Base-by-base conservation (phyloP, 1,284 basidiomycete genomes). In the Boletellus deceptivus region DNA sequence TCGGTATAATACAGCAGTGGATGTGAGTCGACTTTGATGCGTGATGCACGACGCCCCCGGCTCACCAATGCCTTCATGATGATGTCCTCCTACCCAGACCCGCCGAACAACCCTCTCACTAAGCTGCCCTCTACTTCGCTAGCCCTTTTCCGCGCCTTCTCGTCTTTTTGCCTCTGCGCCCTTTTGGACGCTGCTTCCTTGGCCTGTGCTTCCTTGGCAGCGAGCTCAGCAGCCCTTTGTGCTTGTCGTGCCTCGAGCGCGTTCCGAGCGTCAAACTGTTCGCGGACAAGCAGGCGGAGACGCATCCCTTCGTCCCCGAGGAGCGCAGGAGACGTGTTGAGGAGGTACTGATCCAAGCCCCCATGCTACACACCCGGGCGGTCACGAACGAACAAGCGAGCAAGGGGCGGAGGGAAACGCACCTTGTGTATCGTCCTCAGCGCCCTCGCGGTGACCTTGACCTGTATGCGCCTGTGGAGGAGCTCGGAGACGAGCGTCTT, bases 391-490 rank as follows among this genome's bases (percentile, higher is more conserved):
- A 3, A 13, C 13, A 31, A 31, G 14, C 25, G 25, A 27, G 25
- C 25, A 27, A 25, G 9, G 25, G 25, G 13, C 13, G 11, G 5
- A 6, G n/a, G 16, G 2, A 29, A 11, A 63, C 74, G 11, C 41
- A 86, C 87, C 77, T 91, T 93, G 63, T 89, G 83, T 37, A 93
- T 88, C 17, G 86, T 90, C 65, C 78, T 81, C 65, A 93, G 63
- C 5, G 89, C 89, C 29, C 84, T 72, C 22, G 87, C 82, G 0
- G 89, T 87, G 45, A 93, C 70, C 62, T 89, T 89, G 22, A 92
- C 70, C 50, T 75, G 74, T 5, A 93, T 58, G 41, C 72, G 72
- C 47, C 76, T 67, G 27, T 77, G 79, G 38, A 93, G 68, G 2
- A 81, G 69, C 16, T 88, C 85, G 8, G 87, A 91, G 56, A 72